Percentiles rank a stretch among this genome's conserved stretches.
These are phyloP conservation scores for Cenchrus purpureus DNA, from an alignment of 176 grass and related monocot species.

Conservation along the genomic window DNA sequence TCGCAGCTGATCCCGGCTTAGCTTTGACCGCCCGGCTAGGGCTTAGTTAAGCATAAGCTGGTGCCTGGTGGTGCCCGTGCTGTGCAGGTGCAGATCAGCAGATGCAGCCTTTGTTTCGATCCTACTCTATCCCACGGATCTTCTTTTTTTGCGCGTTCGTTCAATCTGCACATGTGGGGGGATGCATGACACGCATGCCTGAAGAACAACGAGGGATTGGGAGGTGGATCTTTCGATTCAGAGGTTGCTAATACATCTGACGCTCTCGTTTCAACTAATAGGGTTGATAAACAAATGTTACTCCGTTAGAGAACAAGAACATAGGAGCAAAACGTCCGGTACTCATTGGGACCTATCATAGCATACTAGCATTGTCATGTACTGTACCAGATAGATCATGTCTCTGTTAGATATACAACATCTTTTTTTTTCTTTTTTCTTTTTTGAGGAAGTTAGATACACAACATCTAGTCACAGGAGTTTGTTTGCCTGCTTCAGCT, in stretches of 20 bases:
- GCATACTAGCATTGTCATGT: too few relatives aligned
- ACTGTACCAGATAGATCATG: too few relatives aligned
- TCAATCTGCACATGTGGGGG: neutral
- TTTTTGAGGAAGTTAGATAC: too few relatives aligned
- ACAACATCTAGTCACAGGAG: neutral
- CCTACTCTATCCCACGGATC: neutral
- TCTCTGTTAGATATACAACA: too few relatives aligned
- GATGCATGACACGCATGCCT: too few relatives aligned
- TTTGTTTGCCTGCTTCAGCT: neutral
- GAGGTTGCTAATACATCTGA: neutral
- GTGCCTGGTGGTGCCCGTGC: neutral
- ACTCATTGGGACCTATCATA: neutral
- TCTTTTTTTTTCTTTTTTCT: too few relatives aligned
- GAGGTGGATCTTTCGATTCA: neutral
- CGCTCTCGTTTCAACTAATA: neutral
- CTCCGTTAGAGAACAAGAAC: too few relatives aligned
- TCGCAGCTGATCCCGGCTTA: neutral
- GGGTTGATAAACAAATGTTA: neutral
- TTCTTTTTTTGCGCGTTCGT: too few relatives aligned
- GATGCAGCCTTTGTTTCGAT: neutral
- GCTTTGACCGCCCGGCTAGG: neutral
- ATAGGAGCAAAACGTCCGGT: neutral
- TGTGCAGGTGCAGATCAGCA: neutral
- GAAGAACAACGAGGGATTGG: too few relatives aligned
- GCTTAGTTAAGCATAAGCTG: neutral